Evolutionary conservation across 306 rosid species (phyloP), one percentile per base, ranked within the genome.

Genomic region (Citrullus colocynthis): DNA sequence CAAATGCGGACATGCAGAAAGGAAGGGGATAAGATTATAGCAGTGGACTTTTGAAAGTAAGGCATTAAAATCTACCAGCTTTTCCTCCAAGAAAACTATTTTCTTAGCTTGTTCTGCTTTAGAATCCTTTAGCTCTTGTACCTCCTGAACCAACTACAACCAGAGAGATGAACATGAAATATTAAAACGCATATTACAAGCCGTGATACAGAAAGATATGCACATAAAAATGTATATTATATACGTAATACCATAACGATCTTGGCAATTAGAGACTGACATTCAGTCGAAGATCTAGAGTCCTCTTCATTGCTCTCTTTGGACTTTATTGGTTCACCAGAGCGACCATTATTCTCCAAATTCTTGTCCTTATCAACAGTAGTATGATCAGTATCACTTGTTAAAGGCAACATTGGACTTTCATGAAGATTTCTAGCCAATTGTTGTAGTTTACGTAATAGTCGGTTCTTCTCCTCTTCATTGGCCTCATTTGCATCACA

Each of bases 401-500:
- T 36, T 24, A 64, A 32, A 54, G 85, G 78, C 69, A 75, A 21
- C 42, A 52, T 62, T 79, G 77, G 73, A 80, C 30, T 80, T 85
- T 82, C 87, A 55, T 15, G 32, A 36, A 49, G 24, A 24, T 58
- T 74, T 71, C 34, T 76, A 80, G 88, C 79, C 64, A 89, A 79
- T 82, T 88, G 78, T 80, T 87, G 86, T 78, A 95, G 85, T 84
- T 89, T 90, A 79, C 21, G 80, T 39, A 63, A 69, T 60, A 89
- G 30, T 64, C 77, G 81, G 21, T 78, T 63, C 49, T 87, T 80
- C 76, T 85, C 97, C 57, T 79, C 85, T 69, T 85, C 84, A 30
- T 87, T 72, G 16, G 67, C 79, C 57, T 66, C 80, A 37, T 79
- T 86, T 74, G 30, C 55, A 36, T 79, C 61, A 37, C 2, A 52